Percentiles rank a stretch among this genome's conserved stretches.
Evolutionary conservation across 2,329 filamentous ascomycete genomes (phyloP).

Genomic region (Trichoderma sp.): DNA sequence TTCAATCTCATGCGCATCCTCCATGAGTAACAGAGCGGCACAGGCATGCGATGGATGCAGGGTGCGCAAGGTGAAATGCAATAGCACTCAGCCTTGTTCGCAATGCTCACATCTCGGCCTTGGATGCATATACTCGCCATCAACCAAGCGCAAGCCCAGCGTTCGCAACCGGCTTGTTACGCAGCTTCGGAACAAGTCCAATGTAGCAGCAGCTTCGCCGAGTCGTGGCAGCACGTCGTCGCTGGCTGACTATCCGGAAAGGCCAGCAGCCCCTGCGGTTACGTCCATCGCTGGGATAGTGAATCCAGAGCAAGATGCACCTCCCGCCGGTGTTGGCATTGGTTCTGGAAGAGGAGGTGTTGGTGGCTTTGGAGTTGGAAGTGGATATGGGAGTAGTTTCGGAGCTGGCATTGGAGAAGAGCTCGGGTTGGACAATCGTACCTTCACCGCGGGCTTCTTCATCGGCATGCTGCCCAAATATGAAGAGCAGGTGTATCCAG

Average conservation of each 20-base stretch:
- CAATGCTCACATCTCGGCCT: constrained; percentile 37
- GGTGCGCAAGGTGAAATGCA: constrained; percentile 39
- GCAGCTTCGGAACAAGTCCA: constrained; percentile 31
- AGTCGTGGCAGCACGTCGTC: background rate
- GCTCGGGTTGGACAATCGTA: background rate
- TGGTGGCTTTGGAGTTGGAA: background rate
- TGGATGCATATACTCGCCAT: constrained; percentile 34
- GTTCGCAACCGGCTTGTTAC: constrained; percentile 36
- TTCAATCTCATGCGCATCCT: constrained; percentile 9
- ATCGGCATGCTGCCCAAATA: constrained; percentile 33
- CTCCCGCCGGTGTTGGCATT: background rate
- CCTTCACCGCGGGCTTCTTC: constrained; percentile 34
- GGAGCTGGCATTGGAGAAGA: background rate
- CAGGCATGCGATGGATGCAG: constrained; percentile 39
- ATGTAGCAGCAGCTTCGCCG: background rate
- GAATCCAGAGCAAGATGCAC: constrained; percentile 15
- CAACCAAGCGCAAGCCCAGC: constrained; percentile 34
- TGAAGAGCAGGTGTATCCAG: constrained; percentile 36
- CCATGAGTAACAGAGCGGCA: constrained; percentile 25
- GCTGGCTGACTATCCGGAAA: constrained; percentile 2
- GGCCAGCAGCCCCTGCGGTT: constrained; percentile 19
- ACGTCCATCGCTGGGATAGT: constrained; percentile 30
- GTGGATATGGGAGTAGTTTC: background rate
- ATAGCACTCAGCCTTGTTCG: constrained; percentile 33
- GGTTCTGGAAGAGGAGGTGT: background rate